Conservation (phyloP, 176 grass and related monocot species). For the Dactylis glomerata region DNA sequence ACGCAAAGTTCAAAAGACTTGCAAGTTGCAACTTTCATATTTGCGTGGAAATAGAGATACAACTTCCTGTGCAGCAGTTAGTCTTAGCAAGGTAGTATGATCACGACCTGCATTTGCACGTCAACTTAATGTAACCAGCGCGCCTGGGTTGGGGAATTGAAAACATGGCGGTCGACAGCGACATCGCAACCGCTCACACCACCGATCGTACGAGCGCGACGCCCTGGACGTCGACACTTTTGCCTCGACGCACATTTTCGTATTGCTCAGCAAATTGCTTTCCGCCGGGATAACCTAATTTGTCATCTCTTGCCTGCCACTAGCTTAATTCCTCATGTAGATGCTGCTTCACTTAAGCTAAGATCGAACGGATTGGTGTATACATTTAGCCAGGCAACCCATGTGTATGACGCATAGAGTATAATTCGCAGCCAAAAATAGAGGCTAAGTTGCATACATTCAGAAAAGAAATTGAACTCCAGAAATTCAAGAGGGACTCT, state of each 20-base stretch:
- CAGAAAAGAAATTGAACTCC: neutral
- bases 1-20: too few relatives aligned
- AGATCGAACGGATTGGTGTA: neutral
- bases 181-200: slow-evolving; percentile 18
- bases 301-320: neutral
- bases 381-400: neutral
- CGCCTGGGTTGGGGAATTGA: neutral
- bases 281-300: neutral
- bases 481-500: neutral
- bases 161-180: slow-evolving; percentile 1
- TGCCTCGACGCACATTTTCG: neutral
- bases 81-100: too few relatives aligned
- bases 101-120: neutral
- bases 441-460: neutral
- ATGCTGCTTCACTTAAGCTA: neutral
- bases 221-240: neutral
- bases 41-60: too few relatives aligned
- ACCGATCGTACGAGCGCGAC: slow-evolving; percentile 17
- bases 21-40: too few relatives aligned
- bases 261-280: neutral
- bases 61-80: too few relatives aligned
- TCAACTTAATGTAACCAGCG: neutral
- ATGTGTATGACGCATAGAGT: neutral
- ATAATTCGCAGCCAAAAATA: neutral
- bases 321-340: neutral